Evolutionary conservation across 495 filamentous ascomycete genomes (phyloP).

Genomic region (Penicillium daleae): DNA sequence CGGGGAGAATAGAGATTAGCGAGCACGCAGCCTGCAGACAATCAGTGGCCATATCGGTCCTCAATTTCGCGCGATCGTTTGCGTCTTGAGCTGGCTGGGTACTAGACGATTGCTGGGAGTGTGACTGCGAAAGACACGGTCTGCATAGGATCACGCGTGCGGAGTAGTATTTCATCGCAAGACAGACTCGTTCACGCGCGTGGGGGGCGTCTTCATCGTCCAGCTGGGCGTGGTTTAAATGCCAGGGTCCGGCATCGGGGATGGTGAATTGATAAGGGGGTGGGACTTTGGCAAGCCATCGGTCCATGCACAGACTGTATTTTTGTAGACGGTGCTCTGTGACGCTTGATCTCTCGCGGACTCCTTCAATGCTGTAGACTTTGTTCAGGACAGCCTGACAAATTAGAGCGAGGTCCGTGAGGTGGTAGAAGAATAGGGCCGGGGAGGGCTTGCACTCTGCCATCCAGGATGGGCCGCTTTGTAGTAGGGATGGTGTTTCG

Average conservation of each 20-base stretch:
- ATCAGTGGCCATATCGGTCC: conserved; percentile 50
- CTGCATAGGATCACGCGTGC: conserved; percentile 60
- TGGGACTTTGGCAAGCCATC: conserved; percentile 56
- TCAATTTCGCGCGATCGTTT: conserved; percentile 45
- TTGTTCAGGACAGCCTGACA: conserved; percentile 54
- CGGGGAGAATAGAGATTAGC: conserved; percentile 55
- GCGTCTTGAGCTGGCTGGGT: neutral
- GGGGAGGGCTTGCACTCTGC: conserved; percentile 34
- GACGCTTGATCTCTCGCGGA: conserved; percentile 51
- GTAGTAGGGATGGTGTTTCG: conserved; percentile 21
- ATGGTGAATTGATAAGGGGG: conserved; percentile 48
- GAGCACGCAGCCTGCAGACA: conserved; percentile 61
- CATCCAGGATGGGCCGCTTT: conserved; percentile 24
- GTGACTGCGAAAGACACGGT: conserved; percentile 54
- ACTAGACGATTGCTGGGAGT: neutral
- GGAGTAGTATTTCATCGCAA: conserved; percentile 60
- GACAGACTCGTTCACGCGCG: conserved; percentile 36
- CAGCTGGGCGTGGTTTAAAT: conserved; percentile 18
- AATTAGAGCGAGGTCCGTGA: conserved; percentile 53
- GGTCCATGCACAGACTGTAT: conserved; percentile 47
- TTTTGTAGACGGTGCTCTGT: conserved; percentile 55
- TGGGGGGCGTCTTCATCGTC: conserved; percentile 22
- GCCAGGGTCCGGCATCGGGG: conserved; percentile 24
- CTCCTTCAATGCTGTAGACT: conserved; percentile 59
- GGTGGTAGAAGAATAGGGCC: conserved; percentile 51